These are phyloP conservation scores for Dalbergia cochinchinensis DNA, from an alignment of 306 rosid genomes.

Conservation along the genomic window DNA sequence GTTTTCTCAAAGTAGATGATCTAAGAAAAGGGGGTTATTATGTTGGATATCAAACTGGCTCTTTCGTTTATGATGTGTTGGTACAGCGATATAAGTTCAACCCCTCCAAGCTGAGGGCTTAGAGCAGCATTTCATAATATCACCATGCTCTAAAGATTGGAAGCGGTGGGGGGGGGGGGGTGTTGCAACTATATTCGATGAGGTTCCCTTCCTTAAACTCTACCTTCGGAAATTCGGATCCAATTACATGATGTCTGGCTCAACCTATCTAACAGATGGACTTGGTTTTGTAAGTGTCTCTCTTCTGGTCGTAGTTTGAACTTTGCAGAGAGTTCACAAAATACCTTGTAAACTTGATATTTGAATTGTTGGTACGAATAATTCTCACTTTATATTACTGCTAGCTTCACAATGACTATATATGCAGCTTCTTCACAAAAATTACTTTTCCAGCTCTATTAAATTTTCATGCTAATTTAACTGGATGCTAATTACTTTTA, in stretches of 20 bases:
- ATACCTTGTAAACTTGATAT: no score
- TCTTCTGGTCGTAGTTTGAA: background rate
- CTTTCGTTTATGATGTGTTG: conserved; percentile 42
- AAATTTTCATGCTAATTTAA: background rate
- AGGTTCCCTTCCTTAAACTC: conserved; percentile 41
- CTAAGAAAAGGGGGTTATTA: conserved; percentile 21
- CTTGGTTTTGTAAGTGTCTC: conserved; percentile 49
- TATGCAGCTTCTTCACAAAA: no score
- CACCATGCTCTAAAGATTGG: conserved; percentile 35
- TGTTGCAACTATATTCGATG: conserved; percentile 45
- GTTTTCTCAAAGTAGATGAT: conserved; percentile 33
- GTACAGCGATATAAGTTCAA: conserved; percentile 22
- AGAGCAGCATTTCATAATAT: conserved; percentile 14
- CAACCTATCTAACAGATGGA: conserved; percentile 41
- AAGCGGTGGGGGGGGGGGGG: conserved; percentile 39
- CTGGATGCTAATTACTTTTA: no score
- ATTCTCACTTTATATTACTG: no score
- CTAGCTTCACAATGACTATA: no score
- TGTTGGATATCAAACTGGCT: conserved; percentile 47
- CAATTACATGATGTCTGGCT: conserved; percentile 42
- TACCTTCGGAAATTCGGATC: conserved; percentile 27
- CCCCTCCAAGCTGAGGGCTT: conserved; percentile 34
- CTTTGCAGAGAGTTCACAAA: no score
- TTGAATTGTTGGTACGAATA: no score
- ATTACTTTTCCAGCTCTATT: no score